These are phyloP conservation scores for Zymoseptoria crescenta DNA, from an alignment of 2,329 filamentous ascomycete species.

Conservation along the genomic window DNA sequence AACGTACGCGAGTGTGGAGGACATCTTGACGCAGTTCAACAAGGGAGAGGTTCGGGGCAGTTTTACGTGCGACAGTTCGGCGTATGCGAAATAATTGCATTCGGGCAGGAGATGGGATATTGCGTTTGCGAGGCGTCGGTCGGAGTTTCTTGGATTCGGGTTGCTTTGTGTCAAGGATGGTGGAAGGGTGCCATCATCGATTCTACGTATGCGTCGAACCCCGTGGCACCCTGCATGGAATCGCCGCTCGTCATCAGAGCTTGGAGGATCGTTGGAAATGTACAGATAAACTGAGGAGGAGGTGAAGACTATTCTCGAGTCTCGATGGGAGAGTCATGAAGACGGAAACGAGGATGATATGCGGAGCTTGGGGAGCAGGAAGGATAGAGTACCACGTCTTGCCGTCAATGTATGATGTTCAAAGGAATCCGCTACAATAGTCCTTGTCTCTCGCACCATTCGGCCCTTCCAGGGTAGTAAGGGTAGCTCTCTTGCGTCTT, in stretches of 20 bases:
- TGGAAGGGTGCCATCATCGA: neutral
- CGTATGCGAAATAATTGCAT: conserved; percentile 12
- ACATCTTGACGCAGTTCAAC: conserved; percentile 37
- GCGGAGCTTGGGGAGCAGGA: no score
- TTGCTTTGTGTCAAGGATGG: neutral
- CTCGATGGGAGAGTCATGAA: neutral
- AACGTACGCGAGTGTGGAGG: conserved; percentile 39
- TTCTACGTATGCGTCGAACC: neutral
- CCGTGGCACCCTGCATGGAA: neutral
- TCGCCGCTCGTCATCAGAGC: neutral
- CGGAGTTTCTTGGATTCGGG: neutral
- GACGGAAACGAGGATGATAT: neutral
- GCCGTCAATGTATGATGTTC: no score
- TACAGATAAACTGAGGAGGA: neutral
- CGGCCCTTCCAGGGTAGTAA: no score
- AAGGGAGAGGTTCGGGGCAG: conserved; percentile 31
- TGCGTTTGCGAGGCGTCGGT: neutral
- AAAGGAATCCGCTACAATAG: no score
- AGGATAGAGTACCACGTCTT: no score
- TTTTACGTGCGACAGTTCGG: conserved; percentile 33
- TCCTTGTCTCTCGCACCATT: no score
- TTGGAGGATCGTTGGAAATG: neutral
- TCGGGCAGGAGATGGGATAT: neutral
- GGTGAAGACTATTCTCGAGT: neutral
- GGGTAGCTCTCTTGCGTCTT: neutral